A percentile compares a stretch with the other conserved stretches of the same genome.
Evolutionary conservation across 2,329 filamentous ascomycete genomes (phyloP).

Genomic region (Scytalidium sp.): DNA sequence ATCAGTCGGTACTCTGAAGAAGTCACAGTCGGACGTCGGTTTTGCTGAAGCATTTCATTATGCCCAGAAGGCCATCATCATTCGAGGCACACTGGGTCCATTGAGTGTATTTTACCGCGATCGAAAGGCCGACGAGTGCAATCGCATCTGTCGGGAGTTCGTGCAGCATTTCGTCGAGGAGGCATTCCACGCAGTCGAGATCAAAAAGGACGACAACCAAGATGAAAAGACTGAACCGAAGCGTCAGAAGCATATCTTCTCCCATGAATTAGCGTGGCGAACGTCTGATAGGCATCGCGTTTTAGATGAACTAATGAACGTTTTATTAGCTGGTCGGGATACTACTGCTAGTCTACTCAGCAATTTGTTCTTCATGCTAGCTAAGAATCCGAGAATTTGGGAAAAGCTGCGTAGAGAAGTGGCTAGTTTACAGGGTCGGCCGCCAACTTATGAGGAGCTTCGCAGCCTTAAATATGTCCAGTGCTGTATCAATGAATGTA

Average conservation of each 20-base stretch:
- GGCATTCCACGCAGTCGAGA: conserved; percentile 16
- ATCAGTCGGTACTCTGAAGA: conserved; percentile 35
- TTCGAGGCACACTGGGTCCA: conserved; percentile 29
- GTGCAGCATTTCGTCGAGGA: conserved; percentile 40
- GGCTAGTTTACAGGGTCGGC: conserved; percentile 12
- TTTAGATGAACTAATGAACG: conserved; percentile 11
- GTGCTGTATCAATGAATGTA: conserved; percentile 7
- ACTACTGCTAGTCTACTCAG: conserved; percentile 6
- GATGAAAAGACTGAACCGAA: conserved; percentile 30
- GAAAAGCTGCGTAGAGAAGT: conserved; percentile 6
- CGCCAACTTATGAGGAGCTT: conserved; percentile 41
- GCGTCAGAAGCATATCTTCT: conserved; percentile 47
- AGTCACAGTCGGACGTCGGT: conserved; percentile 18
- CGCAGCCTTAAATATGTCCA: conserved; percentile 1
- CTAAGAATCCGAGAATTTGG: conserved; percentile 3
- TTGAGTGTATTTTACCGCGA: background rate
- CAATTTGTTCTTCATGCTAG: conserved; percentile 8
- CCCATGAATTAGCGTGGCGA: conserved; percentile 50
- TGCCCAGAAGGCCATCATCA: conserved; percentile 33
- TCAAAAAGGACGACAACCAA: conserved; percentile 24
- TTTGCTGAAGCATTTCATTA: conserved; percentile 46
- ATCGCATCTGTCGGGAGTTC: conserved; percentile 34
- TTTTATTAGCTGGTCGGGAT: conserved; percentile 31
- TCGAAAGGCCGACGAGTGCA: background rate
- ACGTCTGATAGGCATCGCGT: conserved; percentile 32